Evolutionary conservation across 2,329 filamentous ascomycete genomes (phyloP), one percentile per base, ranked within the genome.

Genomic region (Fusarium liriodendri): DNA sequence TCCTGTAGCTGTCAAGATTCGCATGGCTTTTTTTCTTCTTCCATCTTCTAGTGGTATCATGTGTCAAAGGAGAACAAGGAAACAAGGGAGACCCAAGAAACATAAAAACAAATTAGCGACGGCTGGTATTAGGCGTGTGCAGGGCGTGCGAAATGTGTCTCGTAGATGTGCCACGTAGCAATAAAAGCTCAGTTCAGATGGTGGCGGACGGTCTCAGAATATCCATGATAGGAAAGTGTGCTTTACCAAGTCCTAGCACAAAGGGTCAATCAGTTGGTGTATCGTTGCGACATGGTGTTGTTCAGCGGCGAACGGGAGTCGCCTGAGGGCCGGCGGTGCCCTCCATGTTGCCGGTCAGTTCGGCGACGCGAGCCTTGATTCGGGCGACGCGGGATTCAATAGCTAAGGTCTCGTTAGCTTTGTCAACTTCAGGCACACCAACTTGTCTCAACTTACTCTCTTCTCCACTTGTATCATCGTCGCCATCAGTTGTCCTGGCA

Each of bases 381-480:
- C 97, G 94, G 58, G 97, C 97, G 69, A 98, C 97, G 75, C 97
- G 94, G 58, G 95, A 95, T 83, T 99, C 97, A 79, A 98, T 98
- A 38, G 95, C 95, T 97, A n/a, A 63, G 27, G 14, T 47, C 50
- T 59, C 35, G 70, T 83, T 54, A 83, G 80, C 62, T 14, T 59
- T 29, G 16, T 20, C 27, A 10, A 16, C n/a, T 20, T 25, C 2
- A 7, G 8, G 20, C 38, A 6, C 25, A 37, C n/a, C 22, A 37
- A 29, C 11, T 27, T 38, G 32, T n/a, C 1, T 33, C 4, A 20
- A 92, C 94, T 89, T 87, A 95, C 93, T 97, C 87, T 98, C 96
- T 88, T 98, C 96, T 65, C 94, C 95, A 80, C 94, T 97, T n/a
- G 94, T 97, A 77, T 97, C 95, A 78, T 97, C 95, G 72, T 96